Conservation (phyloP, 2,329 filamentous ascomycete species). For the Fusarium keratoplasticum region DNA sequence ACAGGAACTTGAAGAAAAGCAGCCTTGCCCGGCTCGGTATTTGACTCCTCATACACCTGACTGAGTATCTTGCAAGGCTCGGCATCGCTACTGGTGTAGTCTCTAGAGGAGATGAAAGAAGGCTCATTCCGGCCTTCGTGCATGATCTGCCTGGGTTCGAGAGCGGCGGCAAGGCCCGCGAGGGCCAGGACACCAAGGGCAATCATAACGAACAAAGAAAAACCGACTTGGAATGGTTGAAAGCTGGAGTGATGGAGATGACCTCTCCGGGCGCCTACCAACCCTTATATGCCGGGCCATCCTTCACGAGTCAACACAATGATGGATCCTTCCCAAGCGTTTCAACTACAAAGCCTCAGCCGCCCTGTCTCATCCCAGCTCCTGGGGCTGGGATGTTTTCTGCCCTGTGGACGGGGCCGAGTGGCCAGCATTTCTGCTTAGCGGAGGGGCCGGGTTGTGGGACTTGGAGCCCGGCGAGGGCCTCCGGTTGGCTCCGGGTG, state of each 20-base stretch:
- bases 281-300: slow-evolving; percentile 29
- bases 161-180: slow-evolving; percentile 27
- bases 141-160: slow-evolving; percentile 38
- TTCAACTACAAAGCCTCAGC: slow-evolving; percentile 1
- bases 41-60: slow-evolving; percentile 26
- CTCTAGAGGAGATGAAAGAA: slow-evolving; percentile 25
- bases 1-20: slow-evolving; percentile 29
- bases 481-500: not conserved
- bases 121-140: slow-evolving; percentile 30
- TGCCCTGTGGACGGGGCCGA: slow-evolving; percentile 1
- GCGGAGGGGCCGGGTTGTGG: not conserved
- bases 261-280: not conserved
- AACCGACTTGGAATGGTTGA: not conserved
- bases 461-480: not conserved
- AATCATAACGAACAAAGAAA: slow-evolving; percentile 29
- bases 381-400: not conserved
- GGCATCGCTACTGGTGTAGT: slow-evolving; percentile 20
- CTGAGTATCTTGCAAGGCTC: slow-evolving; percentile 37
- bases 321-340: not conserved
- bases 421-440: not conserved
- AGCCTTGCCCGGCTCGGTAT: not conserved
- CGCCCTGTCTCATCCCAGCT: not conserved
- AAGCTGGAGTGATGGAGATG: not conserved
- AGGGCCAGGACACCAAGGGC: slow-evolving; percentile 34
- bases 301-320: not conserved